Conservation (phyloP, 805 yeast species). For the Kazachstania taianensis region DNA sequence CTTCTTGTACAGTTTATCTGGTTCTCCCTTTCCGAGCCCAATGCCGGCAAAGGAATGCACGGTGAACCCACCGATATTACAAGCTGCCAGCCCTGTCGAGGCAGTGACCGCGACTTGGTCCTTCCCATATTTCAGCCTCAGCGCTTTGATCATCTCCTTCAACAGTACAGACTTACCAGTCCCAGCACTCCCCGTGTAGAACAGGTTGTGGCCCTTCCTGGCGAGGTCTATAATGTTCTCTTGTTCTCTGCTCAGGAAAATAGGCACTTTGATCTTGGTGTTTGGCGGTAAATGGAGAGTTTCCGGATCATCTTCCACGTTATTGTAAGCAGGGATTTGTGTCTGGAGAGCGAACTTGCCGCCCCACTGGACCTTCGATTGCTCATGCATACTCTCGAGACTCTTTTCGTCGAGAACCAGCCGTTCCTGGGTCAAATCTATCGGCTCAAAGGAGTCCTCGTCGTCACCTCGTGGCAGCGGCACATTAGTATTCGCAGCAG, state of each 20-base stretch:
- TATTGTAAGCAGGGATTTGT: slow-evolving; percentile 18
- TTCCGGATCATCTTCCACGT: slow-evolving; percentile 8
- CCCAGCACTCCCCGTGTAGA: slow-evolving; percentile 88
- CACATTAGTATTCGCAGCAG: neutral
- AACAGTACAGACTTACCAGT: slow-evolving; percentile 75
- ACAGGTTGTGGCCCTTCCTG: slow-evolving; percentile 53
- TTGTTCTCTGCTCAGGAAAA: slow-evolving; percentile 49
- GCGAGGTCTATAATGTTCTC: slow-evolving; percentile 56
- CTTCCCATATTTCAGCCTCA: slow-evolving; percentile 35
- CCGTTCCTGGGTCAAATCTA: neutral
- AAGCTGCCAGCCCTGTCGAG: slow-evolving; percentile 92
- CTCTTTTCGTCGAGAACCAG: neutral
- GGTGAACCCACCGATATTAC: slow-evolving; percentile 85
- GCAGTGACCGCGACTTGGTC: slow-evolving; percentile 78
- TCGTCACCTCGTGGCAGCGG: neutral
- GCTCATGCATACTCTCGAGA: neutral
- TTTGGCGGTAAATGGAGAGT: slow-evolving; percentile 14
- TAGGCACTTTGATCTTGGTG: slow-evolving; percentile 23
- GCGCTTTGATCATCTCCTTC: slow-evolving; percentile 47
- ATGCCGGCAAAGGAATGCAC: slow-evolving; percentile 83
- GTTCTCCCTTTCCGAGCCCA: slow-evolving; percentile 56
- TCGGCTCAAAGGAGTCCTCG: neutral
- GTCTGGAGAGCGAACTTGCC: slow-evolving; percentile 25
- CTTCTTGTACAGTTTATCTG: slow-evolving; percentile 37
- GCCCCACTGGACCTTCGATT: slow-evolving; percentile 6